These are phyloP conservation scores for Fraxinus albicans DNA, from an alignment of 305 asterid species.

Conservation along the genomic window DNA sequence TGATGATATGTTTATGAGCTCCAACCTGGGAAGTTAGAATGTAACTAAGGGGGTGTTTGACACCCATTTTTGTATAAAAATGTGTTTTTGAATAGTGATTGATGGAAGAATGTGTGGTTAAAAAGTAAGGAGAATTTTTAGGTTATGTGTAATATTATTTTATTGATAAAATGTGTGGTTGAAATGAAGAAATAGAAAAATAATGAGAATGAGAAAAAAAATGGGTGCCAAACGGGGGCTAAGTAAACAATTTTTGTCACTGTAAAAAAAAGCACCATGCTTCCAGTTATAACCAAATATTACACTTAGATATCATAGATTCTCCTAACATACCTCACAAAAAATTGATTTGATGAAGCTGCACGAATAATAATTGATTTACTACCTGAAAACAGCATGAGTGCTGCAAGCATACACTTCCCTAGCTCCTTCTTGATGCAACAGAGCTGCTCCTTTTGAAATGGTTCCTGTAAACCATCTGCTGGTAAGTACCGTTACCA, in stretches of 20 bases:
- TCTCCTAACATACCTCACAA: not conserved
- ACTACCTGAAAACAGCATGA: conserved; percentile 89
- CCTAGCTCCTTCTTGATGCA: conserved; percentile 96
- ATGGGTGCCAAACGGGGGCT: too few species aligned
- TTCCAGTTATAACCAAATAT: not conserved
- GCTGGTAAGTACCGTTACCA: conserved; percentile 14
- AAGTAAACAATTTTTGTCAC: not conserved
- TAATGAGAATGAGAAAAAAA: too few species aligned
- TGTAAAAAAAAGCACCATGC: not conserved
- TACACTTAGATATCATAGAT: not conserved
- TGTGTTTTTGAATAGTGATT: too few species aligned
- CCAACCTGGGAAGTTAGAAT: not conserved
- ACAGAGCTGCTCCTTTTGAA: conserved; percentile 84
- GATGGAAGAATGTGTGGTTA: too few species aligned
- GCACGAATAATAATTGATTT: conserved; percentile 6
- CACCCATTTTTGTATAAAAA: too few species aligned
- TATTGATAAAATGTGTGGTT: too few species aligned
- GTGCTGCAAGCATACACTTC: conserved; percentile 97
- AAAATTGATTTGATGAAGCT: conserved; percentile 3
- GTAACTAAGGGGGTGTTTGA: not conserved
- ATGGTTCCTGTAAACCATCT: conserved; percentile 66
- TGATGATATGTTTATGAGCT: not conserved
- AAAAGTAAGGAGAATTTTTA: too few species aligned
- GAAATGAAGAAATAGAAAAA: too few species aligned
- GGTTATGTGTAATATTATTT: too few species aligned